Evolutionary conservation across 73 alveolate species (phyloP).

Genomic region (Paraurostyla sp.): DNA sequence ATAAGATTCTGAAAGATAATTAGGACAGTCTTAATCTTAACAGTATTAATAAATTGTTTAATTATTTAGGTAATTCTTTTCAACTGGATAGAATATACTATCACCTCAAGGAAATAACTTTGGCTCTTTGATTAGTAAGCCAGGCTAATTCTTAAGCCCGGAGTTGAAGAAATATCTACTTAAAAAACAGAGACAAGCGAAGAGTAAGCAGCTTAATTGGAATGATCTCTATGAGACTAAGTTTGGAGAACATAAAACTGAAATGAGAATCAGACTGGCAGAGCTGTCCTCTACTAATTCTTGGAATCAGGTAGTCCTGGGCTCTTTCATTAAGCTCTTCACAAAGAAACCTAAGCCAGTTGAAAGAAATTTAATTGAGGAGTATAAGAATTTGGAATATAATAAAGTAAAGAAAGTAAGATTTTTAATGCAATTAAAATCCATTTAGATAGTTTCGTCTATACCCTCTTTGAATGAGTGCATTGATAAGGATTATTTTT

Average conservation of each 20-base stretch:
- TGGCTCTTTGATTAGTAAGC: no score
- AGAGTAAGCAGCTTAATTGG: conserved; percentile 18
- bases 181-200: conserved; percentile 10
- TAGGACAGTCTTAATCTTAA: neutral
- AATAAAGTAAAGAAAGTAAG: conserved; percentile 34
- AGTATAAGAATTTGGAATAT: conserved; percentile 29
- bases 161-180: conserved; percentile 38
- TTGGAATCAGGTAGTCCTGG: conserved; percentile 54
- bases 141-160: conserved; percentile 29
- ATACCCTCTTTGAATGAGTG: conserved; percentile 55
- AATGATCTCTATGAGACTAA: conserved; percentile 28
- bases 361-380: conserved; percentile 31
- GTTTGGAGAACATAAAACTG: conserved; percentile 53
- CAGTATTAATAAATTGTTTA: no score
- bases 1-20: neutral
- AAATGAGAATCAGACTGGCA: conserved; percentile 51
- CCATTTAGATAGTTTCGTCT: conserved; percentile 32
- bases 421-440: neutral
- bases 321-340: conserved; percentile 30
- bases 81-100: no score
- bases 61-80: no score
- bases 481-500: conserved; percentile 39
- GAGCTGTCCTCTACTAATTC: conserved; percentile 50
- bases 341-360: conserved; percentile 25
- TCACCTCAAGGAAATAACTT: no score